These are phyloP conservation scores for Buddleja alternifolia DNA, from an alignment of 257 asterid species.

Conservation along the genomic window DNA sequence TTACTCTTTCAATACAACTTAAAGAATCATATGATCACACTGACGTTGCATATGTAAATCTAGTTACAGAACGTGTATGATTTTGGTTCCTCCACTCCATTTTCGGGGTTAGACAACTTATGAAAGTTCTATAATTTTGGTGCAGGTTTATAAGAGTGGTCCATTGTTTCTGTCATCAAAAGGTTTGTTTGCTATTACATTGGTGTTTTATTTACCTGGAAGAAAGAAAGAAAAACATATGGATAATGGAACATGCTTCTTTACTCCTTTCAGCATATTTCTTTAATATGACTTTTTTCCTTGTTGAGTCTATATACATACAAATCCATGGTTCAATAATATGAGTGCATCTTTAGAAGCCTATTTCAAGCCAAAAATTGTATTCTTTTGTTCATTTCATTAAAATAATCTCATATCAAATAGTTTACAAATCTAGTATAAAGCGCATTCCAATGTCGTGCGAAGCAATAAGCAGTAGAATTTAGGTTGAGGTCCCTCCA, in stretches of 20 bases:
- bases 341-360: not conserved
- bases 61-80: not conserved
- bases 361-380: not conserved
- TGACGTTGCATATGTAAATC: not conserved
- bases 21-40: not conserved
- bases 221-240: not conserved
- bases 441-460: not conserved
- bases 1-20: not conserved
- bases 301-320: not conserved
- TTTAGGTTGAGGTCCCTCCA: not conserved
- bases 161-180: constrained; percentile 91
- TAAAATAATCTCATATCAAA: not conserved
- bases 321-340: not conserved
- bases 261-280: constrained; percentile 7
- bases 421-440: not conserved
- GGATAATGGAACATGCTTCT: not conserved
- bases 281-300: not conserved
- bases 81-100: not conserved
- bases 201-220: constrained; percentile 4
- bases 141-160: constrained; percentile 96
- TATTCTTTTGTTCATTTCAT: too few relatives aligned
- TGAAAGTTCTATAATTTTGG: constrained; percentile 24
- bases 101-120: constrained; percentile 11
- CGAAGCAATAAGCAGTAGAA: not conserved
- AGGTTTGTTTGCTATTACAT: constrained; percentile 58